Evolutionary conservation across 306 rosid species (phyloP), one percentile per base, ranked within the genome.

Genomic region (Alnus glutinosa): DNA sequence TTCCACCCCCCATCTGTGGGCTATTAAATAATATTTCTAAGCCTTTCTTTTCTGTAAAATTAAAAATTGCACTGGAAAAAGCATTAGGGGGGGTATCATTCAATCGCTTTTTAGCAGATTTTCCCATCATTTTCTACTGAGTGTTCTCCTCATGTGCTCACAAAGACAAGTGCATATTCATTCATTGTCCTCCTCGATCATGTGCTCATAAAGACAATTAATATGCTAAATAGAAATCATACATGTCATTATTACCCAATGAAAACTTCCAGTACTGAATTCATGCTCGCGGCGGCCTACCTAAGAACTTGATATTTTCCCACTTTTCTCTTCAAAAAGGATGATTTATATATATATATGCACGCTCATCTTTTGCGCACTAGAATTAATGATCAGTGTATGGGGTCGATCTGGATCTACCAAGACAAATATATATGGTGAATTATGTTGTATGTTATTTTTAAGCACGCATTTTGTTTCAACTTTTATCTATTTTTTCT

Each of bases 71-170:
- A 32, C 62, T 9, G 71, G 36, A n/a, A 76, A 69, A 62, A 76
- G 44, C 75, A 77, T 5, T 37, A 3, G 39, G 39, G 15, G 64
- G 49, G 0, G 34, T 48, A 61, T 47, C 58, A 16, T 47, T 44
- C 62, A 58, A 32, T 61, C 48, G n/a, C 49, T 64, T 76, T 76
- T 76, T 68, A 4, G 80, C 67, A 68, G 74, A 67, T 54, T 39
- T 48, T 51, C 67, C n/a, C 68, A 67, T 52, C 48, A 47, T 28
- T 77, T 68, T 77, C 32, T 9, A n/a, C 72, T 16, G 2, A 37
- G 23, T 39, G 48, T 39, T 67, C 44, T 77, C 54, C 19, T 55
- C 47, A 23, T 69, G 34, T 39, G 47, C 71, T 77, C 57, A 36
- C 50, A 49, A 34, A 76, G 73, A 46, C 34, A 61, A 46, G n/a